Percentiles rank a stretch among this genome's conserved stretches.
Evolutionary conservation across 306 rosid species (phyloP).

Genomic region (Acacia confusa): DNA sequence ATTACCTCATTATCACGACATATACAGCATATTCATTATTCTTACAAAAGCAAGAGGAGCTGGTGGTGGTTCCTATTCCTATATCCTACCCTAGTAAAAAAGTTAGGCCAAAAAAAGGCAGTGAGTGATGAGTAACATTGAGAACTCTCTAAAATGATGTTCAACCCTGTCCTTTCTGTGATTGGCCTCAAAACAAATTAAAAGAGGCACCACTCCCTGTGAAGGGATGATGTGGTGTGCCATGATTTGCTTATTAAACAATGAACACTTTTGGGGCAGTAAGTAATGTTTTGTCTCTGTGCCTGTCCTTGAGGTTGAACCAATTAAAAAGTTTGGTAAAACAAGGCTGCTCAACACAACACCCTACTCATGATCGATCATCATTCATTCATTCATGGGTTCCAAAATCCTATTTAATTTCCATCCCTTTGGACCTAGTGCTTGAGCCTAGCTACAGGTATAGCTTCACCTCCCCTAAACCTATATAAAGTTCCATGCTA

Average conservation of each 20-base stretch:
- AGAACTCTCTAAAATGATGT: not conserved
- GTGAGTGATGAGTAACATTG: conserved; percentile 14
- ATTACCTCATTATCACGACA: not conserved
- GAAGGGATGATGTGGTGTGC: conserved; percentile 20
- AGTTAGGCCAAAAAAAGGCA: not conserved
- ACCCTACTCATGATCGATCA: not conserved
- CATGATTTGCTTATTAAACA: conserved; percentile 43
- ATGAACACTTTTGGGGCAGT: conserved; percentile 2
- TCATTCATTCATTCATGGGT: not conserved
- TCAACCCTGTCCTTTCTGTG: not conserved
- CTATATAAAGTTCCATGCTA: conserved; percentile 44
- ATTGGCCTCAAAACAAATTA: conserved; percentile 16
- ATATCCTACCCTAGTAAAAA: not conserved
- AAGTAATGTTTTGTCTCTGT: not conserved
- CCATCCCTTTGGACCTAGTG: not conserved
- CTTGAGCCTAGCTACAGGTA: not conserved
- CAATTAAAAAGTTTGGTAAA: conserved; percentile 37
- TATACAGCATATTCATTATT: not conserved
- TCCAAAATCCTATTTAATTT: conserved; percentile 1
- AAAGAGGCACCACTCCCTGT: not conserved
- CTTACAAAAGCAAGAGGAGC: not conserved
- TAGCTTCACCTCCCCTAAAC: conserved; percentile 22
- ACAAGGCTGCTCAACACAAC: conserved; percentile 41
- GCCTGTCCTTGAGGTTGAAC: not conserved
- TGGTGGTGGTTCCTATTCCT: not conserved